Base-by-base conservation (phyloP, 768 basidiomycete species). In the Holtermannia corniformis region DNA sequence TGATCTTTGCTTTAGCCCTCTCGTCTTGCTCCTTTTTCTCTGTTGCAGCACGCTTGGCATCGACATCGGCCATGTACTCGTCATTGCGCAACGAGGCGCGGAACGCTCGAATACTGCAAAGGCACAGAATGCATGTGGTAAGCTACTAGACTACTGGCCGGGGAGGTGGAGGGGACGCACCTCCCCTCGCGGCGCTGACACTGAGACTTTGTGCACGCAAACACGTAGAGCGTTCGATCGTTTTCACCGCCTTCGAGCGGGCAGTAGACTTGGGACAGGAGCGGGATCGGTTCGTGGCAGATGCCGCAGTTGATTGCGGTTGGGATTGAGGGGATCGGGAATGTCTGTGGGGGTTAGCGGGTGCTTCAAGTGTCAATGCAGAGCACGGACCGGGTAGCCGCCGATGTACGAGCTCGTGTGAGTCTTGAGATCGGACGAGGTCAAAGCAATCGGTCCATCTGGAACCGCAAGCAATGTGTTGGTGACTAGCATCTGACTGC, bases 191-290 rank as follows among this genome's bases (percentile, higher is more conserved):
- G 49, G 47, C 66, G 58, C 58, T 68, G 67, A 50, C 70, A 72
- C 2, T 43, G 41, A 2, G 53, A 47, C 19, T 57, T 55, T 3
- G 61, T 51, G 57, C 70, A 72, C 5, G 57, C 70, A 47, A 62
- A 72, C 1, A 72, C 59, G 50, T 72, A 72, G 14, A 72, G 52
- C 14, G 65, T 68, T 14, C 70, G 55, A 48, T 72, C 70, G 42
- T 72, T 72, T 56, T 68, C 67, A 5, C 70, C 70, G 7, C 54
- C 63, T 45, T 72, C 70, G 14, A 63, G 63, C n/a, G 70, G 70
- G 50, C 68, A 69, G 49, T 72, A 72, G 4, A 72, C 68, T 50
- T 72, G 70, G 5, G 63, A 58, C 20, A 72, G 45, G 1, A 72
- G 58, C 10, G 70, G 70, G 25, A 72, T 67, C n/a, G 65, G 52